Evolutionary conservation across 176 grass and related monocot genomes (phyloP).

Genomic region (Oryza australiensis): DNA sequence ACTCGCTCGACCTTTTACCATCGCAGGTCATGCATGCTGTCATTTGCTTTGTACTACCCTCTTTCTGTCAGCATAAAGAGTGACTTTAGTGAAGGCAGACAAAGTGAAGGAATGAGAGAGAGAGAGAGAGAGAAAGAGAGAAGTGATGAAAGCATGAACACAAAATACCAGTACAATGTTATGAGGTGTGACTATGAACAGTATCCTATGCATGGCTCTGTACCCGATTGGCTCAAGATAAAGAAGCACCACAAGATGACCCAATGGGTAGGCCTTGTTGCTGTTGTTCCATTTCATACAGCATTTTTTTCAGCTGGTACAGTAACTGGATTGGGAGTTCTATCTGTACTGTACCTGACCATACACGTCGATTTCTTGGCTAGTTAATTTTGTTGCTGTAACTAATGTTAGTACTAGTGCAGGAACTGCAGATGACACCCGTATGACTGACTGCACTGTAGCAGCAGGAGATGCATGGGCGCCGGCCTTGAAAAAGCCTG

Average conservation of each 20-base stretch:
- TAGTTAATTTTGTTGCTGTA: no score
- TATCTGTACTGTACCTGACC: no score
- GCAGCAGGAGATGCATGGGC: no score
- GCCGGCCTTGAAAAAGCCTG: no score
- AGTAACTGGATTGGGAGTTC: no score
- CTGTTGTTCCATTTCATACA: neutral
- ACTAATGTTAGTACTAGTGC: no score
- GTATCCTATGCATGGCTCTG: conserved; percentile 11
- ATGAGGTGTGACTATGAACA: neutral
- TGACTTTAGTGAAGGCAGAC: neutral
- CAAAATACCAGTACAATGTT: neutral
- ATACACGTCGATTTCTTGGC: no score
- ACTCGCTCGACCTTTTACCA: conserved; percentile 7
- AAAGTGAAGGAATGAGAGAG: conserved; percentile 9
- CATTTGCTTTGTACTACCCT: neutral
- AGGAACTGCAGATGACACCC: no score
- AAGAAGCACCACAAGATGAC: neutral
- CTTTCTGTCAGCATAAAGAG: neutral
- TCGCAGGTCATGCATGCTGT: conserved; percentile 26
- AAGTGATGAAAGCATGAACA: neutral
- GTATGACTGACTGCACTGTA: no score
- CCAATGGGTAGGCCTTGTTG: neutral
- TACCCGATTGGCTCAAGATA: neutral
- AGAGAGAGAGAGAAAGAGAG: no score
- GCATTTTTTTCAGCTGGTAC: no score